These are phyloP conservation scores for Leccinum colubrinum DNA, from an alignment of 1,284 basidiomycete genomes.

Conservation along the genomic window DNA sequence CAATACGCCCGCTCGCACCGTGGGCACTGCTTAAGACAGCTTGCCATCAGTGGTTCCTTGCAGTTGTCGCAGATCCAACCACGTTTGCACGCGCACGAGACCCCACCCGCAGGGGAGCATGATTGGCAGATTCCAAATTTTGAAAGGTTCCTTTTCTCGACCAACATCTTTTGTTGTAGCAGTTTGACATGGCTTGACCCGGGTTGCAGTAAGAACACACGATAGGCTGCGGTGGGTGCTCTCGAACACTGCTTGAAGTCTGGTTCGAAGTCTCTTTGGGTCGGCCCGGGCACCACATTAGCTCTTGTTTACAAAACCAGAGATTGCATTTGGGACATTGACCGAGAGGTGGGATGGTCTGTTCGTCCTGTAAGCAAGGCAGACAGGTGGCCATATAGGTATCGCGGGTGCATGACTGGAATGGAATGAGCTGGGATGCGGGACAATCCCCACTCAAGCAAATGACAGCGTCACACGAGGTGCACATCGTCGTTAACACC, in stretches of 20 bases:
- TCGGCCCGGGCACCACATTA: conserved; percentile 26
- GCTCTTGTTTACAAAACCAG: conserved; percentile 23
- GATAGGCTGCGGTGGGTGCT: neutral
- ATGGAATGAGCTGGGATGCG: conserved; percentile 15
- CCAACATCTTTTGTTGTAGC: neutral
- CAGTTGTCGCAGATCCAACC: conserved; percentile 27
- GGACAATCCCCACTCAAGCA: conserved; percentile 18
- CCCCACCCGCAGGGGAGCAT: neutral
- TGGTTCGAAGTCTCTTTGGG: conserved; percentile 2
- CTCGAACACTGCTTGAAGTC: conserved; percentile 14
- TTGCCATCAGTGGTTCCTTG: neutral
- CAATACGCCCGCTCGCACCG: neutral
- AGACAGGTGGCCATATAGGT: conserved; percentile 8
- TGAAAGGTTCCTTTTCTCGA: neutral
- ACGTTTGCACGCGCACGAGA: conserved; percentile 22
- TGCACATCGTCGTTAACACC: conserved; percentile 10
- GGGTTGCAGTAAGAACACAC: neutral
- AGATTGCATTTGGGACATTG: conserved; percentile 22
- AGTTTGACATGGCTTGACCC: neutral
- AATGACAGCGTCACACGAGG: conserved; percentile 14
- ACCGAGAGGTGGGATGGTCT: conserved; percentile 16
- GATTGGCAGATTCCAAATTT: neutral
- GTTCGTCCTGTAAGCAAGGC: conserved; percentile 10
- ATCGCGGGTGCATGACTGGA: conserved; percentile 4
- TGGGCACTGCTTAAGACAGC: neutral